Evolutionary conservation across 371 early-diverging fungal species (phyloP), one percentile per base, ranked within the genome.

Genomic region (Saksenaea oblongispora): DNA sequence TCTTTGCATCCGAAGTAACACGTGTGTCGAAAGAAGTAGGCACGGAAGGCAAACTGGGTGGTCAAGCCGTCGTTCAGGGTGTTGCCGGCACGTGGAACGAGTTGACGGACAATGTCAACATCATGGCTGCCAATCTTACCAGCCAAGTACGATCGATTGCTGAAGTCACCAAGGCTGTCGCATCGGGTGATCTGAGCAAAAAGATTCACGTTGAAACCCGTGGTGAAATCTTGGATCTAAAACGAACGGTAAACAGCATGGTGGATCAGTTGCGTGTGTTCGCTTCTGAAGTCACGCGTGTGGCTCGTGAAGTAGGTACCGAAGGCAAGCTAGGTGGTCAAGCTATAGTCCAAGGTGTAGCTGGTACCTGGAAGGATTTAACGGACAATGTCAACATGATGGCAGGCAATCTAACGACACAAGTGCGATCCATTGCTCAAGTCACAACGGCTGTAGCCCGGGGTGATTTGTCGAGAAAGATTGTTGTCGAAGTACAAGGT

Each of bases 401-500:
- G 79, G 79, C 79, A 4, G 67, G 70, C 35, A 79, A 79, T 36
- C 34, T 79, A 2, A 79, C 80, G 0, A 58, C 63, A 0, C 80
- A 71, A 56, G 69, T 68, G 0, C 47, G 69, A n/a, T 64, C 65
- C 0, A 73, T 73, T 17, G 67, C 59, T 34, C 55, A 34, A 14
- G 67, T 67, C 2, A 67, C 67, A 9, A 80, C 71, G 18, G 83
- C 83, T 0, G 82, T 85, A 41, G 75, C 87, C 0, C 51, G 59
- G 0, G 87, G 87, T 27, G 84, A 87, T 53, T 61, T 89, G 18
- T 74, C 76, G 3, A 78, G 83, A 56, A 84, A 79, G 56, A 83
- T 89, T 39, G 70, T 58, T 4, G 86, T 87, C 2, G 82, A 84
- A 37, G 64, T 66, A 2, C 61, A 65, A 27, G 74, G 74, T 15